Evolutionary conservation across 2,329 filamentous ascomycete genomes (phyloP).

Genomic region (Penicillium sp.): DNA sequence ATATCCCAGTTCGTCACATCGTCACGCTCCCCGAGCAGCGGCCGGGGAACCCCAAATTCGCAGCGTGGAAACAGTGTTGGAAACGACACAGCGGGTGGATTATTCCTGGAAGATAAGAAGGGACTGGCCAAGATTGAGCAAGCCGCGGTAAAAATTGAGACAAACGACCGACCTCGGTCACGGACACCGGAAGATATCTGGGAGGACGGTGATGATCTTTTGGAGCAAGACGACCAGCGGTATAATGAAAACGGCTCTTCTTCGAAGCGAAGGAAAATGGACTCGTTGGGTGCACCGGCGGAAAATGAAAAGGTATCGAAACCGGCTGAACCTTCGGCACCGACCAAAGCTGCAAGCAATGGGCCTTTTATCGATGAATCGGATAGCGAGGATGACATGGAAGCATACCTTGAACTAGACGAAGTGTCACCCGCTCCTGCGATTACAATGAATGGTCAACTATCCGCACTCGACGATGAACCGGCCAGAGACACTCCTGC

Average conservation of each 20-base stretch:
- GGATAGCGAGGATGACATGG: slow-evolving; percentile 52
- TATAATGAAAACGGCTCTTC: slow-evolving; percentile 32
- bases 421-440: slow-evolving; percentile 3
- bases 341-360: slow-evolving; percentile 19
- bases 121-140: slow-evolving; percentile 9
- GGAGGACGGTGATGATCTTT: slow-evolving; percentile 25
- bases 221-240: slow-evolving; percentile 13
- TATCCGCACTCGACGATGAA: slow-evolving; percentile 8
- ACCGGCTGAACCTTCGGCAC: slow-evolving; percentile 1
- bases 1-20: slow-evolving; percentile 46
- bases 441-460: not conserved
- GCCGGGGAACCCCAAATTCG: slow-evolving; percentile 23
- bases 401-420: slow-evolving; percentile 23
- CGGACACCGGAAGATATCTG: slow-evolving; percentile 35
- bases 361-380: slow-evolving; percentile 45
- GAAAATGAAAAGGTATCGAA: slow-evolving; percentile 1
- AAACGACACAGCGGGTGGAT: slow-evolving; percentile 17
- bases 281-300: slow-evolving; percentile 8
- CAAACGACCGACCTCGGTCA: slow-evolving; percentile 18
- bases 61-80: slow-evolving; percentile 10
- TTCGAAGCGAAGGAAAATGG: slow-evolving; percentile 34
- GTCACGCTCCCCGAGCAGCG: slow-evolving; percentile 25
- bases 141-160: not conserved
- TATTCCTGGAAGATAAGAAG: slow-evolving; percentile 38
- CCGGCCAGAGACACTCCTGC: slow-evolving; percentile 14